A percentile compares a stretch with the other conserved stretches of the same genome.
Conservation (phyloP, 2,329 filamentous ascomycete species). For the Metarhizium humberi region DNA sequence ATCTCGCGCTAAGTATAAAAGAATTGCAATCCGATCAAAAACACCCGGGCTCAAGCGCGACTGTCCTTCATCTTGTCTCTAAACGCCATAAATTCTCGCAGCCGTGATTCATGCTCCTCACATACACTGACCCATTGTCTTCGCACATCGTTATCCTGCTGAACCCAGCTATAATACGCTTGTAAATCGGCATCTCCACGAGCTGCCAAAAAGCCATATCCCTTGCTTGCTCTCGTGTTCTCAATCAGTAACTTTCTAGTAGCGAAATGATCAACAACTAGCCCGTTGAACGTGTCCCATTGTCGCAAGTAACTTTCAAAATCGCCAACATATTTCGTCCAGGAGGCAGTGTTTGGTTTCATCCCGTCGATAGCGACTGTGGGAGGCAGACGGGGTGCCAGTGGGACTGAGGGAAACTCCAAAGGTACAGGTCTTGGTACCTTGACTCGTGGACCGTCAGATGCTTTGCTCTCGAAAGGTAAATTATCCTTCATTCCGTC, state of each 20-base stretch:
- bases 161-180: constrained; percentile 50
- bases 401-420: constrained; percentile 38
- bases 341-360: constrained; percentile 32
- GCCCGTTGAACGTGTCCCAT: constrained; percentile 40
- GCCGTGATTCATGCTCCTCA: constrained; percentile 47
- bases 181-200: constrained; percentile 36
- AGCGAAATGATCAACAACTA: constrained; percentile 46
- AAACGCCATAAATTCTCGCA: constrained; percentile 47
- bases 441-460: constrained; percentile 29
- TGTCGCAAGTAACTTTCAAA: constrained; percentile 45
- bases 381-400: constrained; percentile 37
- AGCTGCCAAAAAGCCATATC: constrained; percentile 34
- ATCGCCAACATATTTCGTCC: constrained; percentile 41
- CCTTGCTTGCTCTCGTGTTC: constrained; percentile 29
- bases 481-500: constrained; percentile 46
- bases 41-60: background rate
- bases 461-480: constrained; percentile 45
- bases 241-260: constrained; percentile 37
- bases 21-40: background rate
- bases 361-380: constrained; percentile 32
- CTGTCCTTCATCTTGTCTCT: constrained; percentile 29
- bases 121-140: constrained; percentile 51
- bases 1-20: background rate
- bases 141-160: constrained; percentile 55
- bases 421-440: constrained; percentile 25